Conservation (phyloP, 495 filamentous ascomycete species). For the Neurospora sp. region DNA sequence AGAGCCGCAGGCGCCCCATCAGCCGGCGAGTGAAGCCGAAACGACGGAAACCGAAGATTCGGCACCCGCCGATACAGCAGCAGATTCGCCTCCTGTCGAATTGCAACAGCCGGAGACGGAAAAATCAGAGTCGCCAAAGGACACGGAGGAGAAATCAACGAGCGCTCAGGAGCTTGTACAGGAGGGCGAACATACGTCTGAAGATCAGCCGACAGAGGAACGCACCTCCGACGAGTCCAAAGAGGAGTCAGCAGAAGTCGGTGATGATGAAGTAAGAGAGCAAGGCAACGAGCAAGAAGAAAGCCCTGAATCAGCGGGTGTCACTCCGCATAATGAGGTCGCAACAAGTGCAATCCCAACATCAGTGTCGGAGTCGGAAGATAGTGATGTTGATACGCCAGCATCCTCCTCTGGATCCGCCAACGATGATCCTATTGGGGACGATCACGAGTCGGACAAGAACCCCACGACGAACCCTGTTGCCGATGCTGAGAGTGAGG, state of each 20-base stretch:
- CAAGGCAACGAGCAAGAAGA: neutral
- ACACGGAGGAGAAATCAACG: neutral
- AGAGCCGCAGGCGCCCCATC: slow-evolving; percentile 7
- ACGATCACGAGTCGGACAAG: neutral
- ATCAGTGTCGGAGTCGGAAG: neutral
- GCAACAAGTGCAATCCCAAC: neutral
- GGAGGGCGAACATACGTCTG: neutral
- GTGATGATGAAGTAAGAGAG: neutral
- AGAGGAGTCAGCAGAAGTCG: neutral
- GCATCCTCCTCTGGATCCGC: neutral
- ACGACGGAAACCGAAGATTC: neutral
- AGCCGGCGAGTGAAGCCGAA: slow-evolving; percentile 8
- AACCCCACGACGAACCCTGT: neutral
- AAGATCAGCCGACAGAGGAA: neutral
- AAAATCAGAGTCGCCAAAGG: neutral
- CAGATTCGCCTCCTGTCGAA: neutral
- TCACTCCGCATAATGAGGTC: neutral
- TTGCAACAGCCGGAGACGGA: neutral
- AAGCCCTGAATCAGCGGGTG: neutral
- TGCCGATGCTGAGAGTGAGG: neutral
- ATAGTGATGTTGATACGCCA: neutral
- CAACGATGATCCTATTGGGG: neutral
- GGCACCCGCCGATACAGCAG: neutral
- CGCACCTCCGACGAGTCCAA: neutral
- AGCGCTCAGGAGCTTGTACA: neutral